phyloP scores from a whole-genome alignment of 2,329 filamentous ascomycete genomes.

The Aspergillus bombycis region DNA sequence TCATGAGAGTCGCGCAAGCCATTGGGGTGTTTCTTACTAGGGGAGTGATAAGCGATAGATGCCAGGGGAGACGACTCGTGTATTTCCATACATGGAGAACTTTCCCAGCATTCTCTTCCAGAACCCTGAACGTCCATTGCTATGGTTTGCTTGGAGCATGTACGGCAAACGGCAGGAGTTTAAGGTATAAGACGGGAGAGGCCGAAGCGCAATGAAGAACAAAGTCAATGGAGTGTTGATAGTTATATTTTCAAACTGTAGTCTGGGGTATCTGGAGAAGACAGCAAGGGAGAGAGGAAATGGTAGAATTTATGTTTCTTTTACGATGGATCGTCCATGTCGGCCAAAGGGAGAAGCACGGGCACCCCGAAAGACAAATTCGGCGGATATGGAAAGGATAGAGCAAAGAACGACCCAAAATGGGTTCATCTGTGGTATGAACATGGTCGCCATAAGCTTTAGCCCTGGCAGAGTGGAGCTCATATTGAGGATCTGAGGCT shows the following conservation, averaged over 20 bases:
- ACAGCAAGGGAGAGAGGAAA: conserved; percentile 2
- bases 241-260: background rate
- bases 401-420: conserved; percentile 12
- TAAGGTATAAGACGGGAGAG: background rate
- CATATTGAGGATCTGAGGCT: conserved; percentile 20
- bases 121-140: conserved; percentile 33
- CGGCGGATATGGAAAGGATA: conserved; percentile 12
- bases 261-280: background rate
- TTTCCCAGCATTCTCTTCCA: conserved; percentile 36
- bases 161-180: conserved; percentile 6
- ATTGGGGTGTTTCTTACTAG: conserved; percentile 29
- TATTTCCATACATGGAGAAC: conserved; percentile 31
- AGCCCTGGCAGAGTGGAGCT: conserved; percentile 13
- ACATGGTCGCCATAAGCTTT: conserved; percentile 17
- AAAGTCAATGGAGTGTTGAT: background rate
- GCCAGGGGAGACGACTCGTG: conserved; percentile 32
- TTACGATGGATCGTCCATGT: conserved; percentile 1
- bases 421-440: conserved; percentile 14
- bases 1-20: background rate
- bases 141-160: conserved; percentile 32
- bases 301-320: conserved; percentile 2
- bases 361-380: conserved; percentile 18
- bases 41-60: conserved; percentile 22
- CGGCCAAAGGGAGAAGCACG: conserved; percentile 11
- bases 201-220: background rate